phyloP scores from a whole-genome alignment of 352 stramenopile species.

The Ochromonadaceae sp. region DNA sequence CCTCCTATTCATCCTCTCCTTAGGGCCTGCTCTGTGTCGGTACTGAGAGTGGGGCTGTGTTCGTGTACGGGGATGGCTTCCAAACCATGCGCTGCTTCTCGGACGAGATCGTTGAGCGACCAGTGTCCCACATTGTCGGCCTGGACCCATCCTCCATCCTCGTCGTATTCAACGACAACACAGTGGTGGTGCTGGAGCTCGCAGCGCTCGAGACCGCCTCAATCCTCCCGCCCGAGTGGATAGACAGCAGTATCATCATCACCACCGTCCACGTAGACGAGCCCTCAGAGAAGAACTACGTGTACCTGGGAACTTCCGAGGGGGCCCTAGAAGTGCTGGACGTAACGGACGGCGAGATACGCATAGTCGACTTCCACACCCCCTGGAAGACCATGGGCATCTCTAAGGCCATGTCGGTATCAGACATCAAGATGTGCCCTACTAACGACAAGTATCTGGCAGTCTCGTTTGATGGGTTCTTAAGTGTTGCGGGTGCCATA shows the following conservation, averaged over 20 bases:
- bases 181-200: neutral
- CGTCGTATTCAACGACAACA: slow-evolving; percentile 4
- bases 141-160: neutral
- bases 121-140: neutral
- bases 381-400: neutral
- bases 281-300: neutral
- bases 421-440: slow-evolving; percentile 1
- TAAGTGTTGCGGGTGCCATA: neutral
- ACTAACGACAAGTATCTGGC: slow-evolving; percentile 8
- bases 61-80: slow-evolving; percentile 13
- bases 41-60: slow-evolving; percentile 8
- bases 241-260: slow-evolving; percentile 14
- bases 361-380: neutral
- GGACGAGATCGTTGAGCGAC: neutral
- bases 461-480: neutral
- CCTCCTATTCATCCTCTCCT: neutral
- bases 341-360: neutral
- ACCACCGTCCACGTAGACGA: slow-evolving; percentile 7
- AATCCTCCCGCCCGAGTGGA: neutral
- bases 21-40: slow-evolving; percentile 10
- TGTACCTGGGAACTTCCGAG: slow-evolving; percentile 11
- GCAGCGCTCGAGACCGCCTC: neutral
- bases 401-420: neutral
- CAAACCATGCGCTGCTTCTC: slow-evolving; percentile 1
- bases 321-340: slow-evolving; percentile 1